Evolutionary conservation across 2,329 filamentous ascomycete genomes (phyloP), one percentile per base, ranked within the genome.

Genomic region (Alternaria triticimaculans): DNA sequence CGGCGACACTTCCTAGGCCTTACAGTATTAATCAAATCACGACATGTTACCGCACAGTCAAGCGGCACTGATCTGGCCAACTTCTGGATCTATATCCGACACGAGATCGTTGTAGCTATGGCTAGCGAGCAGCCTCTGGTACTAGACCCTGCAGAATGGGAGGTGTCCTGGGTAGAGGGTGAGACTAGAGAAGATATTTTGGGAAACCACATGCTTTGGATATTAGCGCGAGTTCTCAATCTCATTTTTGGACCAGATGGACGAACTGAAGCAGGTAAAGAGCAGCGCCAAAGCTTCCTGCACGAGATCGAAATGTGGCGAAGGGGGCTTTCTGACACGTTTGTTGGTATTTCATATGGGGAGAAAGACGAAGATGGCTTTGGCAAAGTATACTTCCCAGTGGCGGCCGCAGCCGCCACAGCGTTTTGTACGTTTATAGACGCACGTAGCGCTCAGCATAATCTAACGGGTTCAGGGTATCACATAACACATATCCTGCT

Each of bases 21-120:
- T 5, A 69, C 69, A 9, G 71, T 73, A 60, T 63, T 80, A 49
- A 72, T 79, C 54, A 78, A 76, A 54, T 64, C 69, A 6, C 70
- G 73, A 12, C 63, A 65, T 14, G 74, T 78, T 20, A 74, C 65
- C 21, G 77, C 76, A 12, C 70, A 72, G 20, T 75, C 73, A 10
- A 65, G 53, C 1, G 76, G 76, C 1, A 73, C 72, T 10, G 73
- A 77, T 50, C 64, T 68, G 14, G 78, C 77, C 7, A 78, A 76
- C 18, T 80, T 79, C 60, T 80, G 77, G 76, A 74, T 80, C 25
- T 78, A 78, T 50, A 64, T 74, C 9, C 59, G 76, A 11, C 76
- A 78, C 54, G 76, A 78, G 55, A 76, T 79, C 46, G 71, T 69
- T 4, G 69, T 79, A 4, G 75, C 78, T 3, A 62, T 79, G 55